Base-by-base conservation (phyloP, 495 filamentous ascomycete species). In the Penicillium angulare region DNA sequence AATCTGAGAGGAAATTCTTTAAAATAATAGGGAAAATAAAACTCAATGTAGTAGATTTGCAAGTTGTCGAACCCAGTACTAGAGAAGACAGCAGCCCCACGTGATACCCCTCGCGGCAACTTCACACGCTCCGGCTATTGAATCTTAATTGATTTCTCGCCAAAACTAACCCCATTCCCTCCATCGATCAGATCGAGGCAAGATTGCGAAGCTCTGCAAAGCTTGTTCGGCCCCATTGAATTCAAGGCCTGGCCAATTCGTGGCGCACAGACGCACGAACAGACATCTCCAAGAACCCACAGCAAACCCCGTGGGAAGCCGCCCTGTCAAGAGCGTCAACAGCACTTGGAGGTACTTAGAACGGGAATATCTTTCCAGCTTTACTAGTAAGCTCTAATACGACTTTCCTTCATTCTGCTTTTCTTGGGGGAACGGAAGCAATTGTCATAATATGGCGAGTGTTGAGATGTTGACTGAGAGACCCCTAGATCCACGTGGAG, bases 61-160 rank as follows among this genome's bases (percentile, higher is more conserved):
- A n/a, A n/a, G n/a, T n/a, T n/a, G n/a, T n/a, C n/a, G n/a, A n/a
- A 17, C 33, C 6, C 4, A 18, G 12, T 33, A 34, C 18, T 41
- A 35, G 32, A 38, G 12, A 13, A 43, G 15, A 3, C 1, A 32
- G 20, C 4, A 15, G 29, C 39, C n/a, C 15, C 41, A 55, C 26
- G 42, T 50, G 34, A 50, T 26, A n/a, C 10, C 15, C 38, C 10
- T 17, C 0, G n/a, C 34, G 17, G 47, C 9, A 39, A 55, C 20
- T 46, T 32, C n/a, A 47, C 36, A 47, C 16, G 53, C 36, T 50
- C 16, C 12, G 21, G 42, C 48, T 56, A 47, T 51, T 51, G 47
- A 51, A 56, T 50, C 47, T 51, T 50, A 34, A 45, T 51, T 50
- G 26, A 45, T 3, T 7, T 18, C 24, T 23, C 16, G 27, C n/a